Conservation (phyloP, 805 yeast genomes). For the Candida germanica region DNA sequence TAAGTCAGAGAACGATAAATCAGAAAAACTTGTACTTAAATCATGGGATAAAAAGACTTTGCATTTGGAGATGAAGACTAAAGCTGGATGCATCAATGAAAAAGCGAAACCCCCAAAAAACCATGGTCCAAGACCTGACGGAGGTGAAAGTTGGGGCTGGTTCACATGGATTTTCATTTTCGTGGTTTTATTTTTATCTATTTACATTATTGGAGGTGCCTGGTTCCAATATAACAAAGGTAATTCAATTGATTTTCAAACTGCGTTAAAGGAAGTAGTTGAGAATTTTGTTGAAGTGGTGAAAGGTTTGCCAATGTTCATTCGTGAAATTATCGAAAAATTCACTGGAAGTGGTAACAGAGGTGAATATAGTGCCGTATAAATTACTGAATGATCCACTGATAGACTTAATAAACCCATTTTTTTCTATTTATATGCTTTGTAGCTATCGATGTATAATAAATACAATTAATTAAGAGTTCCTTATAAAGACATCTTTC, state of each 20-base stretch:
- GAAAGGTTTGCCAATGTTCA: constrained; percentile 60
- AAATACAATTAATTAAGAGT: too few species aligned
- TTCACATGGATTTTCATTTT: constrained; percentile 79
- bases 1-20: constrained; percentile 8
- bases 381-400: too few species aligned
- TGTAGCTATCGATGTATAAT: not conserved
- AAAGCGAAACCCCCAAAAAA: constrained; percentile 19
- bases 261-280: constrained; percentile 67
- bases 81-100: constrained; percentile 37
- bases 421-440: not conserved
- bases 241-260: constrained; percentile 68
- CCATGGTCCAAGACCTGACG: constrained; percentile 27
- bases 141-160: constrained; percentile 69
- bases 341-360: constrained; percentile 61
- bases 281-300: constrained; percentile 62
- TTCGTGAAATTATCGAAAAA: constrained; percentile 64
- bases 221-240: constrained; percentile 74
- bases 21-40: constrained; percentile 21
- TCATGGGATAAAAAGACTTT: constrained; percentile 38
- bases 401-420: not conserved
- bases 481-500: too few species aligned
- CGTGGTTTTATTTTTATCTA: constrained; percentile 63
- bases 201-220: constrained; percentile 69
- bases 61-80: constrained; percentile 26
- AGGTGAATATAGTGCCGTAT: constrained; percentile 94